Percentiles rank a stretch among this genome's conserved stretches.
phyloP scores from a whole-genome alignment of 1,139 yeast genomes.

The Kurtzmaniella natalensis region DNA sequence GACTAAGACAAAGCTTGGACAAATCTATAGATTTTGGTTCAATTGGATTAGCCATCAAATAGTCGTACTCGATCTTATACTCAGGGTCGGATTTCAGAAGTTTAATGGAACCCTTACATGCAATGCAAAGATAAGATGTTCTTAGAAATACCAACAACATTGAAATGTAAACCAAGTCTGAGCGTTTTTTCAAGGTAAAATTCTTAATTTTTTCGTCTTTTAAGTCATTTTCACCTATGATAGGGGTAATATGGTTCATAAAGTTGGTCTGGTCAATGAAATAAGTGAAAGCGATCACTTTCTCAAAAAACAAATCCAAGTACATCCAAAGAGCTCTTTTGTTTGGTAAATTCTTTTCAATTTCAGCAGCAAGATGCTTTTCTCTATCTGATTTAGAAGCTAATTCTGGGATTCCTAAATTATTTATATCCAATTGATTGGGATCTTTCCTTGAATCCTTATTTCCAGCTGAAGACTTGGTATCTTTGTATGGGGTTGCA shows the following conservation, averaged over 20 bases:
- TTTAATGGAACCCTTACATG: conserved; percentile 12
- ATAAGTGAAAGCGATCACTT: conserved; percentile 27
- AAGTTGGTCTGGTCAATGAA: conserved; percentile 27
- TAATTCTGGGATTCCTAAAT: conserved; percentile 9
- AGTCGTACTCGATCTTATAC: conserved; percentile 9
- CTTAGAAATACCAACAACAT: conserved; percentile 18
- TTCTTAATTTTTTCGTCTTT: conserved; percentile 12
- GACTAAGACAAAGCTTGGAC: conserved; percentile 24
- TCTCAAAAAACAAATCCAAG: conserved; percentile 22
- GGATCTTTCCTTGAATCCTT: no score
- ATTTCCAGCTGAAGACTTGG: conserved; percentile 17
- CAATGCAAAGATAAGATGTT: conserved; percentile 20
- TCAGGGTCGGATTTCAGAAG: conserved; percentile 5
- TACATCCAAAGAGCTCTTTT: conserved; percentile 24
- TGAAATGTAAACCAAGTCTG: conserved; percentile 17
- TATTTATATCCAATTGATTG: conserved; percentile 21
- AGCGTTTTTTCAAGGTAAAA: conserved; percentile 12
- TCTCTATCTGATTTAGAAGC: conserved; percentile 23
- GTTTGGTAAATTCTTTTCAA: conserved; percentile 27
- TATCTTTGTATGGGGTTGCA: conserved; percentile 9
- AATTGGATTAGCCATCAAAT: conserved; percentile 26
- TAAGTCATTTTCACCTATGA: conserved; percentile 25
- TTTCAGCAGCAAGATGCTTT: conserved; percentile 21
- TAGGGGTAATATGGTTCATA: conserved; percentile 14
- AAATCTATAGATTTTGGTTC: conserved; percentile 23